Conservation (phyloP, 805 yeast genomes). For the Kazachstania kunashirensis region DNA sequence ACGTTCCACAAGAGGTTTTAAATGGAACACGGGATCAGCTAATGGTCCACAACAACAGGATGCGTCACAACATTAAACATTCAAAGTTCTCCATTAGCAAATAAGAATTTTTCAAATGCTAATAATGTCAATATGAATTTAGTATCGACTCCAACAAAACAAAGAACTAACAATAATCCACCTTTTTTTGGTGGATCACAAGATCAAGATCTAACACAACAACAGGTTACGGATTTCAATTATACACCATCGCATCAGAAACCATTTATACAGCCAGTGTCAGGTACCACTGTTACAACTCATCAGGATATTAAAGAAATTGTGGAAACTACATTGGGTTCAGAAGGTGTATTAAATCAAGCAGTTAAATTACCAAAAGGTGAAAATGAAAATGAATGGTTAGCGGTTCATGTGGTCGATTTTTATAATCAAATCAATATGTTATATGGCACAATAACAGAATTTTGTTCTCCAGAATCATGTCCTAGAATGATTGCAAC, state of each 20-base stretch:
- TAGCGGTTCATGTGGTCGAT: conserved; percentile 96
- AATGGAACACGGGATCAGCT: conserved; percentile 24
- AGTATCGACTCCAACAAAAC: conserved; percentile 9
- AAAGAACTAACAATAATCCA: background rate
- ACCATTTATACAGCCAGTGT: conserved; percentile 24
- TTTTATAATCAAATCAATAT: conserved; percentile 92
- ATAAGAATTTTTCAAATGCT: background rate
- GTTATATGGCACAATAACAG: conserved; percentile 93
- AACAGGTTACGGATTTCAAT: conserved; percentile 26
- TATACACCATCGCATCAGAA: conserved; percentile 32
- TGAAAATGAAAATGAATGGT: conserved; percentile 87
- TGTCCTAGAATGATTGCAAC: conserved; percentile 98
- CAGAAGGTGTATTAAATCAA: conserved; percentile 80
- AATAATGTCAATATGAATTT: background rate
- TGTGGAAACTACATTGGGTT: conserved; percentile 92
- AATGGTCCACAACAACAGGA: conserved; percentile 6
- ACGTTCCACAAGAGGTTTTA: conserved; percentile 39
- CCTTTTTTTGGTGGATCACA: background rate
- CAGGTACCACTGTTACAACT: conserved; percentile 35
- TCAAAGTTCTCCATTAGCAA: background rate
- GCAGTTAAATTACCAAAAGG: conserved; percentile 92
- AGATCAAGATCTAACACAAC: conserved; percentile 5
- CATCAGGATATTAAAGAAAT: conserved; percentile 75
- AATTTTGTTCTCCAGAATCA: conserved; percentile 87
- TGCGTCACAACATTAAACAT: background rate